Percentiles rank a stretch among this genome's conserved stretches.
phyloP scores from a whole-genome alignment of 306 rosid genomes.

The Glycine latifolia region DNA sequence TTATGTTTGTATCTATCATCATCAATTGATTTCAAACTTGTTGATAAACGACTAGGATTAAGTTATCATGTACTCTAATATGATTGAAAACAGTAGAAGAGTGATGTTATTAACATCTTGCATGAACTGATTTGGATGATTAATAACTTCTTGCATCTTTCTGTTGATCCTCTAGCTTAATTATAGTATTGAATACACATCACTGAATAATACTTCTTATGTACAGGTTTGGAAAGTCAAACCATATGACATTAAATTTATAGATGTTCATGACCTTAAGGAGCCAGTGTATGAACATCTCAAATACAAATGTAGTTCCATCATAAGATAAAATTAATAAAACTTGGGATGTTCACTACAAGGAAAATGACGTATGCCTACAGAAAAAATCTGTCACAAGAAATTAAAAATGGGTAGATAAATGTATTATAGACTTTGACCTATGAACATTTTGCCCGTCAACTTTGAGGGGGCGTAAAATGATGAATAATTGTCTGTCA shows the following conservation, averaged over 20 bases:
- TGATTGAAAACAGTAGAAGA: constrained; percentile 24
- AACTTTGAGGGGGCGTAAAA: too few species aligned
- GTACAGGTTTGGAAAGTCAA: constrained; percentile 72
- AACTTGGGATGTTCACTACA: constrained; percentile 20
- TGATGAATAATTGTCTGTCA: too few species aligned
- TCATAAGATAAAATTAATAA: constrained; percentile 28
- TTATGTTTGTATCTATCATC: too few species aligned
- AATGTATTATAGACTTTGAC: too few species aligned
- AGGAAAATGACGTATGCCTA: too few species aligned
- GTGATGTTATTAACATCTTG: constrained; percentile 1
- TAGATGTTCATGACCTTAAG: constrained; percentile 77
- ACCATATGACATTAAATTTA: too few species aligned
- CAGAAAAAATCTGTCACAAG: too few species aligned
- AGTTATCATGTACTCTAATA: constrained; percentile 14
- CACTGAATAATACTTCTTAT: constrained; percentile 30
- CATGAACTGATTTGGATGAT: not conserved
- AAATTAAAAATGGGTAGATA: too few species aligned
- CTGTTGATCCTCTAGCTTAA: constrained; percentile 24
- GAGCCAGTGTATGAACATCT: constrained; percentile 62
- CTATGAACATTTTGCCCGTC: too few species aligned
- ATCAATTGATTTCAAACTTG: too few species aligned
- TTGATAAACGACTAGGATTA: too few species aligned
- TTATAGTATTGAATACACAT: constrained; percentile 3
- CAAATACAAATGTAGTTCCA: constrained; percentile 36
- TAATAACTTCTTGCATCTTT: constrained; percentile 18